phyloP scores from a whole-genome alignment of 208 protist species.

The Wallacemonas sp. region DNA sequence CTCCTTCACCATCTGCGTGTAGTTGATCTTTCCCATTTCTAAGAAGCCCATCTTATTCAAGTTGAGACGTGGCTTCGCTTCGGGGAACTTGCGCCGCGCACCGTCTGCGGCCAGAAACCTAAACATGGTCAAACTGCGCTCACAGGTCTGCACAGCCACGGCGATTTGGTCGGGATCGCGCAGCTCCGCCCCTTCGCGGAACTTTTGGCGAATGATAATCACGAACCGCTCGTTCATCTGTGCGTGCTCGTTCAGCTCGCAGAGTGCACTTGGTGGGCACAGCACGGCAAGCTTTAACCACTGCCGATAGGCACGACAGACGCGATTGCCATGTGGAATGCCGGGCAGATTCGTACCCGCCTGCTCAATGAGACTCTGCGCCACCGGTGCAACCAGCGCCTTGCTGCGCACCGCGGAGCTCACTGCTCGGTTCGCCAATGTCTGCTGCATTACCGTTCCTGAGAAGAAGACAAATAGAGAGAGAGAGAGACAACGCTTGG shows the following conservation, averaged over 20 bases:
- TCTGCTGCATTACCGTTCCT: background rate
- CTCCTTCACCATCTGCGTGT: constrained; percentile 87
- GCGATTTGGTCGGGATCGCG: constrained; percentile 80
- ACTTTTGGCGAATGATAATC: constrained; percentile 87
- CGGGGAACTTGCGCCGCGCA: constrained; percentile 80
- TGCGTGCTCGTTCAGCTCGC: constrained; percentile 82
- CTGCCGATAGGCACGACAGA: constrained; percentile 77
- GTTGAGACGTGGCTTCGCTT: constrained; percentile 78
- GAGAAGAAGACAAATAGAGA: background rate
- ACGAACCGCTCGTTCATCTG: constrained; percentile 92
- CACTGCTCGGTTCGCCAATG: background rate
- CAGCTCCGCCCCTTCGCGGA: constrained; percentile 70
- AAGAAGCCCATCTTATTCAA: constrained; percentile 88
- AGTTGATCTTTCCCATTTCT: constrained; percentile 87
- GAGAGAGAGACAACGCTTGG: constrained; percentile 3
- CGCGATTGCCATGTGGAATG: constrained; percentile 75
- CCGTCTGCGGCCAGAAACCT: constrained; percentile 77
- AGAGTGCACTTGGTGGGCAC: constrained; percentile 71
- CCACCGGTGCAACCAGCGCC: constrained; percentile 43
- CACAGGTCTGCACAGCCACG: constrained; percentile 79
- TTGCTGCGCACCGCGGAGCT: constrained; percentile 53
- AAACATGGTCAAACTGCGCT: constrained; percentile 84
- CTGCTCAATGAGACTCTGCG: constrained; percentile 42
- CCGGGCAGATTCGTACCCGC: constrained; percentile 76
- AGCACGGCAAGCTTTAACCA: constrained; percentile 88